These are phyloP conservation scores for Alnus glutinosa DNA, from an alignment of 306 rosid species.

Conservation along the genomic window DNA sequence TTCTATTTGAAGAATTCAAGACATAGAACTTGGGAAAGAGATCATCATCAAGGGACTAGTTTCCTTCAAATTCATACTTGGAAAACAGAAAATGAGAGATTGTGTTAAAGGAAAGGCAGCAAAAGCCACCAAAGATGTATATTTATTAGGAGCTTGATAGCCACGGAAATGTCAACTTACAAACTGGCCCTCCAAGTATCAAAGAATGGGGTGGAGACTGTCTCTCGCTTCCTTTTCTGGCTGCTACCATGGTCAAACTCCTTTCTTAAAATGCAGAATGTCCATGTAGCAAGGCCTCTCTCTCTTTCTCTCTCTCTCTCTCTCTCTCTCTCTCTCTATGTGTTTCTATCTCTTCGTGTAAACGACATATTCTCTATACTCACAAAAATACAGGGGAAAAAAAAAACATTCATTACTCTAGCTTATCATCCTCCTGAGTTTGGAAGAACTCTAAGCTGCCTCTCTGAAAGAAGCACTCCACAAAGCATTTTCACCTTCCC, in stretches of 20 bases:
- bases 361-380: slow-evolving; percentile 46
- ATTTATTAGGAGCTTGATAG: slow-evolving; percentile 68
- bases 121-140: slow-evolving; percentile 42
- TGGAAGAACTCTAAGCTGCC: slow-evolving; percentile 51
- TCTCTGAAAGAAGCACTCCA: slow-evolving; percentile 88
- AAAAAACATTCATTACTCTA: slow-evolving; percentile 26
- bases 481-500: slow-evolving; percentile 86
- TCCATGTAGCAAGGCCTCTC: slow-evolving; percentile 44
- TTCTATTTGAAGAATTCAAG: too few relatives aligned
- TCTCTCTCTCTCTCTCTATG: slow-evolving; percentile 26
- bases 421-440: slow-evolving; percentile 59
- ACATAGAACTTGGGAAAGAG: slow-evolving; percentile 9
- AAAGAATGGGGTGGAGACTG: slow-evolving; percentile 59
- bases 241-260: slow-evolving; percentile 68
- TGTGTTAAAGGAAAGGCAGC: slow-evolving; percentile 34
- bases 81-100: slow-evolving; percentile 31
- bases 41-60: slow-evolving; percentile 23
- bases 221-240: slow-evolving; percentile 44
- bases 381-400: slow-evolving; percentile 34
- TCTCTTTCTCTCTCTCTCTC: slow-evolving; percentile 18
- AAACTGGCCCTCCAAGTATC: slow-evolving; percentile 69
- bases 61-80: slow-evolving; percentile 23
- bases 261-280: slow-evolving; percentile 66
- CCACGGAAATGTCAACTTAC: slow-evolving; percentile 61
- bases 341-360: slow-evolving; percentile 28